These are phyloP conservation scores for Pistacia integerrima DNA, from an alignment of 345 rosid genomes.

Conservation along the genomic window DNA sequence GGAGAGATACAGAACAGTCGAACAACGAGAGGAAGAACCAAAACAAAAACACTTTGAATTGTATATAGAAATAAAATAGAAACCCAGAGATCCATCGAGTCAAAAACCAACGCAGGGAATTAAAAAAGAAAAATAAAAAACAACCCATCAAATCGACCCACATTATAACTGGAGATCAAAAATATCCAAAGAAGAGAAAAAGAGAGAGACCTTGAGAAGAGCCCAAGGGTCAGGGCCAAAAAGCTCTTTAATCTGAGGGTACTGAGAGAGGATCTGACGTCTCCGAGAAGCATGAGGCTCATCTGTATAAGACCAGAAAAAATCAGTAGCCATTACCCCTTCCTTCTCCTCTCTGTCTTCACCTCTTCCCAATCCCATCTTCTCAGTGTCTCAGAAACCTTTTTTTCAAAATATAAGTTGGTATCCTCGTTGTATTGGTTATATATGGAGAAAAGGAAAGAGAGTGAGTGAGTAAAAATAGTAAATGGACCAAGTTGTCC, in stretches of 20 bases:
- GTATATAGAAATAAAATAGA: neutral
- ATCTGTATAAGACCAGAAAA: constrained; percentile 92
- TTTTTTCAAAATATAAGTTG: too few relatives aligned
- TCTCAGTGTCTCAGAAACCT: neutral
- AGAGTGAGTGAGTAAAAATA: neutral
- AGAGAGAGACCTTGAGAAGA: constrained; percentile 54
- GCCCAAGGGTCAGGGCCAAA: constrained; percentile 91
- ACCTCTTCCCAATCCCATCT: constrained; percentile 33
- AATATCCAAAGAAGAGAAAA: neutral
- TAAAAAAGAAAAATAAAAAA: neutral
- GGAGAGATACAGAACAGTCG: neutral
- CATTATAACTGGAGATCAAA: constrained; percentile 15
- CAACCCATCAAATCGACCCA: neutral
- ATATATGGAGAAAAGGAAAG: neutral
- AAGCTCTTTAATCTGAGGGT: constrained; percentile 81
- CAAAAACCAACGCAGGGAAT: neutral
- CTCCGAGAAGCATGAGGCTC: constrained; percentile 88
- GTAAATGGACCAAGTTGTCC: neutral
- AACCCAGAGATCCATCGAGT: constrained; percentile 10
- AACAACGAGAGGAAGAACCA: neutral
- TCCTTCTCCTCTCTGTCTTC: constrained; percentile 34
- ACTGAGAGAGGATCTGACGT: constrained; percentile 78
- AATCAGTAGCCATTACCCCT: constrained; percentile 69
- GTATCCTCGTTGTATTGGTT: neutral
- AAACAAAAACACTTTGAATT: constrained; percentile 8